Evolutionary conservation across 345 rosid species (phyloP), one percentile per base, ranked within the genome.

Genomic region (Carallia pectinifolia): DNA sequence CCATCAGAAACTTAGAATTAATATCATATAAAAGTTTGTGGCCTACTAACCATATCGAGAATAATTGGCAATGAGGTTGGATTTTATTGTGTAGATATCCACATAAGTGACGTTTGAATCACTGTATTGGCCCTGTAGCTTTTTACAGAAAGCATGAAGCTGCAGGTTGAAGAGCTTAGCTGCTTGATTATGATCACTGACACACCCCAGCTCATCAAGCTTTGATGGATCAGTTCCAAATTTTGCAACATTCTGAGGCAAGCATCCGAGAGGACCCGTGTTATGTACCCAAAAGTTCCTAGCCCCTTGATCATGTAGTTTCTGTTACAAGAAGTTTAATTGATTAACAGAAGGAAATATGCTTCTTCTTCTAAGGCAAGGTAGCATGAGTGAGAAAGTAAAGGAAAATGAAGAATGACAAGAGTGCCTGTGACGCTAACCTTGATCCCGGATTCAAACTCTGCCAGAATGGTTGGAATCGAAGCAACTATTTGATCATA

Each of bases 191-290:
- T 95, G 99, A 15, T 75, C 80, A 58, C 81, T 83, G 17, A 90
- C 86, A 33, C 99, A 95, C 44, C 99, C 99, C 16, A 73, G 74
- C 66, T 87, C 94, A 70, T 92, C 99, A 60, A 95, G 97, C 74
- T 85, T 92, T 33, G 92, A 81, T 68, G 86, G 77, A 83, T 95
- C 94, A 17, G 82, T 83, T 59, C 97, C 99, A 7, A 95, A 95
- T 72, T 85, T 92, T 0, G 85, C 97, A 48, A 95, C 85, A 69
- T 95, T 95, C 77, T 92, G 97, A 70, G 97, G 29, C 69, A 95
- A 80, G 85, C 99, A 95, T 73, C 99, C 99, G 2, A 95, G 89
- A 59, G 97, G 99, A 63, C 94, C 96, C 1, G 99, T 90, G 78
- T 90, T 92, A 78, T 95, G 99, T 70, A 92, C 81, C 99, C 99